These are phyloP conservation scores for Cardiospermum halicacabum DNA, from an alignment of 345 rosid genomes.

Conservation along the genomic window DNA sequence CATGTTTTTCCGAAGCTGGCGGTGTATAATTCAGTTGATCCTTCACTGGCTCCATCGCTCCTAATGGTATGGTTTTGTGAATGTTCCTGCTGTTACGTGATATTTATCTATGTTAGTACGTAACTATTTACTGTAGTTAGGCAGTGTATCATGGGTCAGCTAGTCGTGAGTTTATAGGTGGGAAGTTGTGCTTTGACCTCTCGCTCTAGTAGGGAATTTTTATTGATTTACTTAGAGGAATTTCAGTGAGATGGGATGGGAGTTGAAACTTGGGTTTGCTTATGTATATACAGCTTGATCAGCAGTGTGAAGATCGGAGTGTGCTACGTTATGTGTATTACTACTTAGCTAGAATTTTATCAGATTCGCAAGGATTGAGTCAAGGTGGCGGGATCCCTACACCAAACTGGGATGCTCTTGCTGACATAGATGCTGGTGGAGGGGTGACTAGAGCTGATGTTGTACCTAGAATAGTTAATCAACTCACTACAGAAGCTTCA, in stretches of 20 bases:
- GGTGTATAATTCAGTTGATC: slow-evolving; percentile 97
- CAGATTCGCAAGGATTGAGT: slow-evolving; percentile 79
- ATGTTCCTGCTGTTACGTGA: background rate
- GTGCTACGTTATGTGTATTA: slow-evolving; percentile 96
- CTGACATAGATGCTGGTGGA: slow-evolving; percentile 95
- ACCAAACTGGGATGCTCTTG: slow-evolving; percentile 99
- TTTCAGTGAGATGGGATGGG: background rate
- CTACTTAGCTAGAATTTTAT: slow-evolving; percentile 92
- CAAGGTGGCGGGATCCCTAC: slow-evolving; percentile 99
- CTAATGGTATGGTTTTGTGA: slow-evolving; percentile 64
- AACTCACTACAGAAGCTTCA: slow-evolving; percentile 72
- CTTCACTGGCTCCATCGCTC: slow-evolving; percentile 97
- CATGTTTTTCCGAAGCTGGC: slow-evolving; percentile 97
- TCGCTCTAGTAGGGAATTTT: background rate
- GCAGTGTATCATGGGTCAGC: background rate
- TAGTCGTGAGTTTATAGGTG: background rate
- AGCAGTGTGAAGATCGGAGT: slow-evolving; percentile 94
- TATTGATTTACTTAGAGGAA: background rate
- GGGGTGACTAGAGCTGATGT: slow-evolving; percentile 99
- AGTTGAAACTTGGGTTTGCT: slow-evolving; percentile 14
- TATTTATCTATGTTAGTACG: background rate
- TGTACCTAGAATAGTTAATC: slow-evolving; percentile 79
- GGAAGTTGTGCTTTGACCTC: background rate
- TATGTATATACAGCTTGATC: slow-evolving; percentile 64
- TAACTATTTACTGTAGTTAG: background rate